Evolutionary conservation across 2,329 filamentous ascomycete genomes (phyloP).

Genomic region (Canariomyces notabilis): DNA sequence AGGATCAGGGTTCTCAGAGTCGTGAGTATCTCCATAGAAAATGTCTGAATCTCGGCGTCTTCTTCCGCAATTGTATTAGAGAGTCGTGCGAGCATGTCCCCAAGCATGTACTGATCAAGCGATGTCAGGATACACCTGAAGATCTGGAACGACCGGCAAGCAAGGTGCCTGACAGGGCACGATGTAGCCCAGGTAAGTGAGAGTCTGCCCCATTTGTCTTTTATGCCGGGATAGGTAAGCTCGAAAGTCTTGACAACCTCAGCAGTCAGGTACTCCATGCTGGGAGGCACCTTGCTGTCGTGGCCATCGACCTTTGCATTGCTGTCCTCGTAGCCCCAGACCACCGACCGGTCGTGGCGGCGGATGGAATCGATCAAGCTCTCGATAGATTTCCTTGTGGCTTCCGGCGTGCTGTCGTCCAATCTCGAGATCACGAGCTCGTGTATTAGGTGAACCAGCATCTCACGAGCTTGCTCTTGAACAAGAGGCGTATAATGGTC

Average conservation of each 20-base stretch:
- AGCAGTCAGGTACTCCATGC: slow-evolving; percentile 80
- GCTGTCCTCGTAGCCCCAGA: slow-evolving; percentile 93
- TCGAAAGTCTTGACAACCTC: slow-evolving; percentile 84
- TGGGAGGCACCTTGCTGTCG: slow-evolving; percentile 73
- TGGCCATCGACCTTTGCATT: slow-evolving; percentile 71
- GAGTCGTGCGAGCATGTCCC: slow-evolving; percentile 89
- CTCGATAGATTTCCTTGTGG: slow-evolving; percentile 71
- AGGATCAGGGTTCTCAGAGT: slow-evolving; percentile 88
- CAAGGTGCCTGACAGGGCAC: slow-evolving; percentile 89
- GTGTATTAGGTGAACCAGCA: slow-evolving; percentile 96
- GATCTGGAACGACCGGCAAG: slow-evolving; percentile 94
- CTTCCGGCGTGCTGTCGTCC: slow-evolving; percentile 59
- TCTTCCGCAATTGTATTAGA: slow-evolving; percentile 98
- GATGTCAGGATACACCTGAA: slow-evolving; percentile 91
- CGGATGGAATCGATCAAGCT: slow-evolving; percentile 83
- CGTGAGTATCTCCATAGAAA: slow-evolving; percentile 95
- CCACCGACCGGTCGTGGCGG: slow-evolving; percentile 73
- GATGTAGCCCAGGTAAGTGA: slow-evolving; percentile 95
- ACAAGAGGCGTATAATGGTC: slow-evolving; percentile 94
- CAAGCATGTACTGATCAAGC: slow-evolving; percentile 87
- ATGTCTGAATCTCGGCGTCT: slow-evolving; percentile 88
- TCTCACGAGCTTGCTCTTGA: slow-evolving; percentile 93
- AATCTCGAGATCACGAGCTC: slow-evolving; percentile 81
- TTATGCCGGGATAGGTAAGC: slow-evolving; percentile 76
- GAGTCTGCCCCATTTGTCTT: slow-evolving; percentile 85